Evolutionary conservation across 176 grass and related monocot species (phyloP), one percentile per base, ranked within the genome.

Genomic region (Bromus sterilis): DNA sequence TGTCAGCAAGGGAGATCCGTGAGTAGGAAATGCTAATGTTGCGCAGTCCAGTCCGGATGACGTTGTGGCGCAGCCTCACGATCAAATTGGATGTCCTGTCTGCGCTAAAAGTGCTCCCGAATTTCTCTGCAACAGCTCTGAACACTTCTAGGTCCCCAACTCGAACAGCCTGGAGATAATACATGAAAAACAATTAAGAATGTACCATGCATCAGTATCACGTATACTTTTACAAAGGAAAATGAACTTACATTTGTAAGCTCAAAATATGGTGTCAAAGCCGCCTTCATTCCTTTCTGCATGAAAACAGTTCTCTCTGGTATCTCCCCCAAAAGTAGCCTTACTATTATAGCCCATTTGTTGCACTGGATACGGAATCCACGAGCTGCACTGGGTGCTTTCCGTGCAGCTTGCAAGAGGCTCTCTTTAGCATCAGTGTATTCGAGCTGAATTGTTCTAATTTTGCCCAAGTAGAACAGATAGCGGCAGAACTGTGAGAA

Each of bases 391-490:
- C 78, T 85, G 30, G 92, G 90, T 66, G 92, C 90, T 56, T 94
- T 98, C 49, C 90, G 41, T 66, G 95, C 92, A 87, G 90, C 90
- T 90, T 98, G 95, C 78, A 98, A 49, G 20, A 94, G 84, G 81
- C 92, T 98, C 78, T 93, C 88, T 80, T 94, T 94, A 46, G 95
- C 95, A 91, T 93, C 95, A 40, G 95, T 91, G 26, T 94, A 91
- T 56, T 94, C 92, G 63, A 94, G 91, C 79, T 91, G 92, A 89
- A 98, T 94, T 35, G 95, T 93, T 82, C 95, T 86, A 18, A 98
- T 98, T 84, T 94, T 94, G 7, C 92, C 92, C 57, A 94, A 78
- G 76, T 98, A 98, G 66, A 98, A 93, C 34, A 98, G 76, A 66
- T 98, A 95, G 9, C 90, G 21, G 40, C 95, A 95, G 76, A 97